A percentile compares a stretch with the other conserved stretches of the same genome.
Evolutionary conservation across 257 asterid species (phyloP).

Genomic region (Rubia yunnanensis): DNA sequence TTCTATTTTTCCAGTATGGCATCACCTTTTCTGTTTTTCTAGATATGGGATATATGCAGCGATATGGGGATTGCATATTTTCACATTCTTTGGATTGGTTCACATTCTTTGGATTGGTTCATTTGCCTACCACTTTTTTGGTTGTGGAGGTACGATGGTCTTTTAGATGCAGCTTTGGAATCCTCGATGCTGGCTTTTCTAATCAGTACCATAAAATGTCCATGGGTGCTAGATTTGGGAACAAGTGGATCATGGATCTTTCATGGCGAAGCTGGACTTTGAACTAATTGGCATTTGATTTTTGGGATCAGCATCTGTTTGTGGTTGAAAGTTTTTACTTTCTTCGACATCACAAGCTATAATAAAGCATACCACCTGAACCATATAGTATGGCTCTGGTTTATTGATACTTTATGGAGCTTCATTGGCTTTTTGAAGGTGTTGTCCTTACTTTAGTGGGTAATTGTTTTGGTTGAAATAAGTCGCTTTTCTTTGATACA

Average conservation of each 20-base stretch:
- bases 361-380: slow-evolving; percentile 25
- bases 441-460: slow-evolving; percentile 28
- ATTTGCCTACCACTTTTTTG: slow-evolving; percentile 63
- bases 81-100: slow-evolving; percentile 63
- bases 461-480: slow-evolving; percentile 26
- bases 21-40: slow-evolving; percentile 39
- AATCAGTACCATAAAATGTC: slow-evolving; percentile 77
- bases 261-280: slow-evolving; percentile 69
- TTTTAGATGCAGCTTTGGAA: slow-evolving; percentile 57
- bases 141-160: slow-evolving; percentile 80
- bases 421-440: slow-evolving; percentile 27
- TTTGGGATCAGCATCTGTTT: slow-evolving; percentile 45
- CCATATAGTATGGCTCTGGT: slow-evolving; percentile 19
- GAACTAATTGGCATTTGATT: slow-evolving; percentile 57
- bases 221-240: slow-evolving; percentile 82
- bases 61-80: slow-evolving; percentile 72
- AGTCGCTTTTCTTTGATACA: slow-evolving; percentile 16
- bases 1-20: slow-evolving; percentile 31
- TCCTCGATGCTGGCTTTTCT: slow-evolving; percentile 67
- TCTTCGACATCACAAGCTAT: slow-evolving; percentile 28
- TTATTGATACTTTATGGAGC: slow-evolving; percentile 27
- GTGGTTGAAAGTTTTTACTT: slow-evolving; percentile 41
- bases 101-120: slow-evolving; percentile 66
- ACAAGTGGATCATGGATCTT: slow-evolving; percentile 73
- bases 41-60: slow-evolving; percentile 78